Evolutionary conservation across 129 eudicot genomes (phyloP).

Genomic region (Lactuca sativa): DNA sequence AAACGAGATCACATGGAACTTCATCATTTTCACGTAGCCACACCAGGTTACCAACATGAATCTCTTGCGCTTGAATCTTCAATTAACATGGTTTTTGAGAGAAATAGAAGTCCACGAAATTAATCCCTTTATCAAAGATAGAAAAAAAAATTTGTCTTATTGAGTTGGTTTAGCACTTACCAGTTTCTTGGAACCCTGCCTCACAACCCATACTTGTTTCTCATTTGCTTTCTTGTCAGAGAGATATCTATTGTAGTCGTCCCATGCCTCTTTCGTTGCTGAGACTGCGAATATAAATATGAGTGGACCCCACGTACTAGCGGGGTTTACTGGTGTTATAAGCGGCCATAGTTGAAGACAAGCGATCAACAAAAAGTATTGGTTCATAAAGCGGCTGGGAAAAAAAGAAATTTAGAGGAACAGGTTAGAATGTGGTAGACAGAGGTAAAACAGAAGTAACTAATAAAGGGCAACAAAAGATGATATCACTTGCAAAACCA

Average conservation of each 20-base stretch:
- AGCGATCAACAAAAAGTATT: conserved; percentile 97
- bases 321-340: conserved; percentile 97
- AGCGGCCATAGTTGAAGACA: conserved; percentile 99
- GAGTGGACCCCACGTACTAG: conserved; percentile 98
- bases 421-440: conserved; percentile 14
- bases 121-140: not conserved
- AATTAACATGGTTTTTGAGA: not conserved
- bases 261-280: conserved; percentile 99
- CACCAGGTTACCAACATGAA: conserved; percentile 80
- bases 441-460: conserved; percentile 5
- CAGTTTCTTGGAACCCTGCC: conserved; percentile 73
- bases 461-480: conserved; percentile 1
- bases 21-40: conserved; percentile 99
- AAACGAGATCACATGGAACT: conserved; percentile 95
- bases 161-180: conserved; percentile 46
- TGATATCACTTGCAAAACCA: conserved; percentile 24
- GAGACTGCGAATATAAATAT: conserved; percentile 91
- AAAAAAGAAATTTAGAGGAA: not conserved
- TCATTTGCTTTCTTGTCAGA: conserved; percentile 98
- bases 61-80: conserved; percentile 94
- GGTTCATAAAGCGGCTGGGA: conserved; percentile 98
- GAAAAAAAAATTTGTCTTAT: not conserved
- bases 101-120: not conserved
- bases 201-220: conserved; percentile 96
- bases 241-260: conserved; percentile 88